Base-by-base conservation (phyloP, 352 stramenopile genomes). In the Phytophthora crassamura region DNA sequence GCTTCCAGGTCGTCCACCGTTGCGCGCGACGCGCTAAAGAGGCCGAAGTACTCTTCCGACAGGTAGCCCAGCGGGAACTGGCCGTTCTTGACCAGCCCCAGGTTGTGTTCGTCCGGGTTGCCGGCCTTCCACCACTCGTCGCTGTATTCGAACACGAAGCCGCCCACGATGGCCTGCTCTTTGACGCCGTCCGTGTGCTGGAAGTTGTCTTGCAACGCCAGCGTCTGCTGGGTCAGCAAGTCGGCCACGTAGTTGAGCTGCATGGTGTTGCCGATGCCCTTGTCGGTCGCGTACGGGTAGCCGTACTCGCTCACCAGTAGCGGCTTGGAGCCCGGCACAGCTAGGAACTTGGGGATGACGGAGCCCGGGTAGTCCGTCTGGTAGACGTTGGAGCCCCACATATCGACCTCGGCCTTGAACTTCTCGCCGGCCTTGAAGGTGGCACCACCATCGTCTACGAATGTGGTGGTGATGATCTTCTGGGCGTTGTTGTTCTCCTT, bases 391-490 rank as follows among this genome's bases (percentile, higher is more conserved):
- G 78, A 83, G 7, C 82, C 82, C 82, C 82, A 91, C 54, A 91
- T 67, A 46, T 91, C 82, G 8, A 91, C 80, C 18, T 91, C 80
- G 0, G 79, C 77, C 7, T 74, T 42, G 50, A 72, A 76, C 38
- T 68, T 25, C 36, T 87, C 77, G 11, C 82, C 82, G 1, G 68
- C 63, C 3, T 34, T 63, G 60, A 91, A 86, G 58, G 59, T 88
- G 9, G 59, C 58, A 1, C 77, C 74, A 28, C 76, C 81, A 22
- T 91, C 82, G 40, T 91, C 82, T 16, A 91, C 74, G 58, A 91
- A 89, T 5, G 81, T 91, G 2, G 82, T 91, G n/a, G 82, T 89
- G 75, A 91, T 88, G 75, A 91, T 75, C 69, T 91, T 91, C 47
- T 80, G 67, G 11, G 80, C 77, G 20, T 72, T 57, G 45, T 69